A percentile compares a stretch with the other conserved stretches of the same genome.
Conservation (phyloP, 164 flowering plant genomes). For the Magnolia kwangsiensis region DNA sequence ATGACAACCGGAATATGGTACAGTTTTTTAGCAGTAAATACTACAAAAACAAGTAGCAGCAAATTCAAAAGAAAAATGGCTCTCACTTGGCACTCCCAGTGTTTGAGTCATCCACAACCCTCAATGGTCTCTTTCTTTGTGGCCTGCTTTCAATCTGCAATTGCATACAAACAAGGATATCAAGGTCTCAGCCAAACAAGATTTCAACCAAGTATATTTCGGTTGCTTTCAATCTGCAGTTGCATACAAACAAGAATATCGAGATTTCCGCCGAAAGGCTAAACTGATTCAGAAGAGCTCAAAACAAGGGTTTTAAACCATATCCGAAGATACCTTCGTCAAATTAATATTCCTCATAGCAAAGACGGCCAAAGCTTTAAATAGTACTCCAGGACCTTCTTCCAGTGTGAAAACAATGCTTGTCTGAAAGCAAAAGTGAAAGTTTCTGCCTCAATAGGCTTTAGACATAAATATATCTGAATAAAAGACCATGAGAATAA, state of each 20-base stretch:
- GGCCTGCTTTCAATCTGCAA: slow-evolving; percentile 95
- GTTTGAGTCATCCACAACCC: slow-evolving; percentile 84
- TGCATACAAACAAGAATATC: slow-evolving; percentile 9
- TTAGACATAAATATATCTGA: not conserved
- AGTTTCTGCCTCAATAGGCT: not conserved
- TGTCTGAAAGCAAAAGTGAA: slow-evolving; percentile 46
- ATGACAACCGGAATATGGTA: too few relatives aligned
- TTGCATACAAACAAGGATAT: slow-evolving; percentile 10
- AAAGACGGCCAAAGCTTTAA: slow-evolving; percentile 93
- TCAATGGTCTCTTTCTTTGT: slow-evolving; percentile 66
- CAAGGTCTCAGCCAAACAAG: not conserved
- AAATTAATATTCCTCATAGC: slow-evolving; percentile 77
- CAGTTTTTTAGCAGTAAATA: too few relatives aligned
- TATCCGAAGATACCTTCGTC: slow-evolving; percentile 58
- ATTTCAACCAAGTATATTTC: not conserved
- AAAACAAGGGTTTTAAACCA: not conserved
- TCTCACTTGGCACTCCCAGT: slow-evolving; percentile 84
- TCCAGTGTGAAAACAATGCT: slow-evolving; percentile 93
- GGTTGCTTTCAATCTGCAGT: slow-evolving; percentile 77
- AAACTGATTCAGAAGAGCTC: slow-evolving; percentile 4
- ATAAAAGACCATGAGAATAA: not conserved
- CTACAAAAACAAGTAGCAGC: too few relatives aligned
- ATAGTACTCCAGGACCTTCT: slow-evolving; percentile 91
- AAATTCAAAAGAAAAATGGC: not conserved
- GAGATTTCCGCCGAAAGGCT: not conserved